Percentiles rank a stretch among this genome's conserved stretches.
Evolutionary conservation across 1,284 basidiomycete genomes (phyloP).

Genomic region (Rhodofomes roseus): DNA sequence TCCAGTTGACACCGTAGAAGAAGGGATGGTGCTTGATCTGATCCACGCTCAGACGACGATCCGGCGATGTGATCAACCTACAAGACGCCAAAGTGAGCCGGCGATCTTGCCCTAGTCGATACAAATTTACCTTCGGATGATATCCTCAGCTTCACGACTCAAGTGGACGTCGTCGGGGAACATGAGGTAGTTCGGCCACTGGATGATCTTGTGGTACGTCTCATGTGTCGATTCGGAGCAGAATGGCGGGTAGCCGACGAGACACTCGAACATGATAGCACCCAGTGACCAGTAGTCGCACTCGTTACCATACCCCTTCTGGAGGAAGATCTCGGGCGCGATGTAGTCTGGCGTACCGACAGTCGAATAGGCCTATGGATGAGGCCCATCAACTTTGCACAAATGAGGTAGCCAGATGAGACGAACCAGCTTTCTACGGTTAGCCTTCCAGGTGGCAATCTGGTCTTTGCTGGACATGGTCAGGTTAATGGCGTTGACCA

Average conservation of each 20-base stretch:
- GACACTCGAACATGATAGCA: constrained; percentile 98
- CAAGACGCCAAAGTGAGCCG: background rate
- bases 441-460: constrained; percentile 99
- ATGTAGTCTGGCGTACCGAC: constrained; percentile 99
- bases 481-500: constrained; percentile 93
- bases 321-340: constrained; percentile 96
- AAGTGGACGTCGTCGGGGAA: constrained; percentile 98
- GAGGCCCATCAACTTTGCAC: background rate
- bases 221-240: constrained; percentile 97
- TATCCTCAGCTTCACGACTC: constrained; percentile 87
- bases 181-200: constrained; percentile 87
- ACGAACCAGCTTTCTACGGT: constrained; percentile 87
- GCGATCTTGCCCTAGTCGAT: background rate
- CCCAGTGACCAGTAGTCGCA: constrained; percentile 99
- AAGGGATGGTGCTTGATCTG: constrained; percentile 95
- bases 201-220: constrained; percentile 98
- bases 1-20: constrained; percentile 97
- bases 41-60: constrained; percentile 75
- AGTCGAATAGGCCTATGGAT: constrained; percentile 89
- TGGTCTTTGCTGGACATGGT: constrained; percentile 92
- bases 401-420: background rate
- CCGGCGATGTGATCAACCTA: constrained; percentile 84
- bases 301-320: constrained; percentile 97
- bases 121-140: constrained; percentile 70
- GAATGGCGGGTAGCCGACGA: constrained; percentile 97